Conservation (phyloP, 2,329 filamentous ascomycete species). For the Scedosporium apiospermum region DNA sequence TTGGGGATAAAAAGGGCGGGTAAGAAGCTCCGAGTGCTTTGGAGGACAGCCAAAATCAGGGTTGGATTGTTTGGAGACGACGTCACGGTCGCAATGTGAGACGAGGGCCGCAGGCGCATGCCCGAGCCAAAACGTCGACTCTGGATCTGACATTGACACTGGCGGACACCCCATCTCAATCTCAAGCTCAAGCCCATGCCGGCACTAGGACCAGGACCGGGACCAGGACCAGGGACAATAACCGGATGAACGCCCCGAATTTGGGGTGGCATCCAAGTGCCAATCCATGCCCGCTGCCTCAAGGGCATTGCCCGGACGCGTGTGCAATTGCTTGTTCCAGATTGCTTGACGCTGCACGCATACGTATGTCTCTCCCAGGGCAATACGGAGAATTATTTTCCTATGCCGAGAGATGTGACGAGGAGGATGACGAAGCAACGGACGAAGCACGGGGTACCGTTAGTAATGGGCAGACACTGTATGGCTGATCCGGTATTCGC, state of each 20-base stretch:
- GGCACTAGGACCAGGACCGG: too few relatives aligned
- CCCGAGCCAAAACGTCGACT: not conserved
- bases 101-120: not conserved
- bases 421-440: too few relatives aligned
- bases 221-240: too few relatives aligned
- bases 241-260: not conserved
- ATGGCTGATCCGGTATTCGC: not conserved
- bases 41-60: not conserved
- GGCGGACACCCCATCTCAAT: not conserved
- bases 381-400: conserved; percentile 1
- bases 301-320: conserved; percentile 5
- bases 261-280: conserved; percentile 3
- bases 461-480: not conserved
- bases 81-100: conserved; percentile 5
- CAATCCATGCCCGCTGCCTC: not conserved
- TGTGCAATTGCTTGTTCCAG: not conserved
- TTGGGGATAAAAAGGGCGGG: conserved; percentile 6
- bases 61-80: not conserved
- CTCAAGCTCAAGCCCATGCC: not conserved
- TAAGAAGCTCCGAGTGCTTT: not conserved
- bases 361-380: not conserved
- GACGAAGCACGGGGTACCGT: not conserved
- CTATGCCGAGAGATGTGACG: not conserved
- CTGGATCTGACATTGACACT: not conserved
- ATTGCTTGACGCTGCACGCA: not conserved